These are phyloP conservation scores for Cryptomeria japonica DNA, from an alignment of 75 land plant genomes.

Conservation along the genomic window DNA sequence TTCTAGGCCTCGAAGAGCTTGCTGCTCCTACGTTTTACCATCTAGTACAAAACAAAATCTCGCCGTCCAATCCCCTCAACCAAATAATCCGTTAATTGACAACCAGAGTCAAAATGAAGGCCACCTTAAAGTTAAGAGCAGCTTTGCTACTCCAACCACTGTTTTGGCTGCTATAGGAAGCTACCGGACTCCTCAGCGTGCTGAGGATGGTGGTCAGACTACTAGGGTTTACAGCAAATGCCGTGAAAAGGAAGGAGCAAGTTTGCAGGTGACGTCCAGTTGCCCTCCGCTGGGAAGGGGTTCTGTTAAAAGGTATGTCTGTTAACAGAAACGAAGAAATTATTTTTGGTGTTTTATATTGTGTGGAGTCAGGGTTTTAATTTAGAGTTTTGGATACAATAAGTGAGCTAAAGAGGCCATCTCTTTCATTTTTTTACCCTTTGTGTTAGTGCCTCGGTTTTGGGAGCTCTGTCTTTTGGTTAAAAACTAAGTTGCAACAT, in stretches of 20 bases:
- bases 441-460: not conserved
- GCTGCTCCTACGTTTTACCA: not conserved
- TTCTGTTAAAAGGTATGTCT: not conserved
- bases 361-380: not conserved
- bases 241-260: not conserved
- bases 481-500: not conserved
- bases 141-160: not conserved
- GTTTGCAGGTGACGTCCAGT: not conserved
- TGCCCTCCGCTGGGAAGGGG: not conserved
- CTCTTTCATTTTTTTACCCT: not conserved
- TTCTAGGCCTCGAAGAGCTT: conserved; percentile 6
- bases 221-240: not conserved
- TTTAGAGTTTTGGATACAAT: not conserved
- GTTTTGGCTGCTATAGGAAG: not conserved
- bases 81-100: not conserved
- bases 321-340: not conserved
- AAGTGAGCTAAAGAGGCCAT: not conserved
- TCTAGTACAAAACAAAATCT: not conserved
- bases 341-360: not conserved
- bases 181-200: not conserved
- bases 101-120: not conserved
- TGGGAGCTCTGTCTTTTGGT: not conserved
- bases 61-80: not conserved
- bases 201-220: not conserved
- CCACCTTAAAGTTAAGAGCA: not conserved